Evolutionary conservation across 2,329 filamentous ascomycete species (phyloP).

Genomic region (Zasmidium citrigriseum): DNA sequence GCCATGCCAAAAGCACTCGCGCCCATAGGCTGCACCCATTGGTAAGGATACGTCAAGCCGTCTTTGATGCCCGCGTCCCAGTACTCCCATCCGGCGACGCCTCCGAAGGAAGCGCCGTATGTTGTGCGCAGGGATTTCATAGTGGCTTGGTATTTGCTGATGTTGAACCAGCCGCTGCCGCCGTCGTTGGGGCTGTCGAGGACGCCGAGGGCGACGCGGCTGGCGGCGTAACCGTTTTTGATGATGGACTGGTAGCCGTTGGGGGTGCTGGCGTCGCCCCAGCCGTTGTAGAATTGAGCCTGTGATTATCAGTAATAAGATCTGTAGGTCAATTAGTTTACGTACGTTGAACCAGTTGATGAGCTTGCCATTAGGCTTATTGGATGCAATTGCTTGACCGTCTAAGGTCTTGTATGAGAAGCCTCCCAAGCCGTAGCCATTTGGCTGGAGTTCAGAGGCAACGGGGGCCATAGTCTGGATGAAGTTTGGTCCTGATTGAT

Average conservation of each 20-base stretch:
- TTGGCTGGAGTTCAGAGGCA: constrained; percentile 24
- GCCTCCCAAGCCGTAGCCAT: constrained; percentile 23
- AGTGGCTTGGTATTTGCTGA: constrained; percentile 18
- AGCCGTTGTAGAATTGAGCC: constrained; percentile 29
- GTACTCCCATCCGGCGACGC: constrained; percentile 32
- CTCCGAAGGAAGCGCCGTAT: constrained; percentile 24
- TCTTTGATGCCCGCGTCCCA: constrained; percentile 27
- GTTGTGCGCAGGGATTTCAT: constrained; percentile 22
- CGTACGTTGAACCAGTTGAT: constrained; percentile 34
- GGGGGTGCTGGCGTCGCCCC: constrained; percentile 28
- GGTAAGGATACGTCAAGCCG: constrained; percentile 16
- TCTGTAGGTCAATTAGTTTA: constrained; percentile 31
- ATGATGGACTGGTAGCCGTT: constrained; percentile 29
- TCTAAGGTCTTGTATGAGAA: constrained; percentile 29
- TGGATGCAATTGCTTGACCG: constrained; percentile 17
- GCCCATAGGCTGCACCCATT: constrained; percentile 22
- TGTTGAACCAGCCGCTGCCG: constrained; percentile 26
- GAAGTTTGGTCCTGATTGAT: constrained; percentile 23
- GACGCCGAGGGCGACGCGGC: constrained; percentile 28
- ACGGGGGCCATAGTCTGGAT: constrained; percentile 36
- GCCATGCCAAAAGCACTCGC: constrained; percentile 14
- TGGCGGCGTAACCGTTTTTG: constrained; percentile 23
- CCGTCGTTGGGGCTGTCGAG: constrained; percentile 27
- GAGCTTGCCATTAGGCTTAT: constrained; percentile 29
- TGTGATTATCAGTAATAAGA: too few relatives aligned